Base-by-base conservation (phyloP, 2,329 filamentous ascomycete genomes). In the Penicillium sp. region DNA sequence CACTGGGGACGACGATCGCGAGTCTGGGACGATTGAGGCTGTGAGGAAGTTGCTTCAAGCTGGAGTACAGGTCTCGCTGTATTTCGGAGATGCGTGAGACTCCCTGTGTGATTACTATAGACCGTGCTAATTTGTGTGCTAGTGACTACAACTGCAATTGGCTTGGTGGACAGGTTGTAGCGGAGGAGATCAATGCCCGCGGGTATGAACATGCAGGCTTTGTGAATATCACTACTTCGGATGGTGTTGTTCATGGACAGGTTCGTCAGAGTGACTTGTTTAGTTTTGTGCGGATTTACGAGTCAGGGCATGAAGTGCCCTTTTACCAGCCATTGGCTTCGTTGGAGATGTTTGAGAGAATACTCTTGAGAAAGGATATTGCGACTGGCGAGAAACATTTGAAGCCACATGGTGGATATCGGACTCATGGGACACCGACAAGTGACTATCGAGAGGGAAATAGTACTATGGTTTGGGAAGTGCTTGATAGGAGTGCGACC, bases 101-200 rank as follows among this genome's bases (percentile, higher is more conserved):
- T 5, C 28, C 9, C 45, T 1, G 14, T 48, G 4, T 10, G 16
- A 28, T 45, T 5, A 16, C 14, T 35, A n/a, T 19, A 26, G n/a
- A 16, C 22, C 4, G 8, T 8, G 26, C 36, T 50, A 14, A 50
- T 25, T 25, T 2, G 4, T 6, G 14, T 6, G 42, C 7, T 6
- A 50, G 47, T 4, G 47, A 50, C 10, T 50, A 17, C 14, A 50
- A 50, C 28, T 50, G 47, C 26, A 50, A 50, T 16, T 50, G 47
- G 47, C 47, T 50, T 12, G 47, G 47, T 31, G 47, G 47, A 25
- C 36, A 50, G 12, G 47, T 50, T 14, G 19, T 50, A 3, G 47
- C 47, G 0, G 47, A 50, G 37, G 47, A 50, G 36, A 50, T 42
- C 47, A 42, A 50, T 25, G 36, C 47, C 14, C 19, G 8, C 2